A percentile compares a stretch with the other conserved stretches of the same genome.
phyloP scores from a whole-genome alignment of 441 rosid species.

The Biscutella laevigata region DNA sequence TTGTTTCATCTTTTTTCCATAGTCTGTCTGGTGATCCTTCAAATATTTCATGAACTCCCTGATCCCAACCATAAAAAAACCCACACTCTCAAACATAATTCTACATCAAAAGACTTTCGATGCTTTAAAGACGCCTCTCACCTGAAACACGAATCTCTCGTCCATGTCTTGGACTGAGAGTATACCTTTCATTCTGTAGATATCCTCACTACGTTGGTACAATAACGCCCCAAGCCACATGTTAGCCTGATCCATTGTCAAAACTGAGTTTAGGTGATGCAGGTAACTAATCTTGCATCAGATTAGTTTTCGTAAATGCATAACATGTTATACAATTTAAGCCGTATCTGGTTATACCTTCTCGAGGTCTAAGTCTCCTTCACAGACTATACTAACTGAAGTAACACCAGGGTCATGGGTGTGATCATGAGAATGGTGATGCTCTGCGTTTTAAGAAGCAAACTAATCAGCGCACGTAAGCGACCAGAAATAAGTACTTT shows the following conservation, averaged over 20 bases:
- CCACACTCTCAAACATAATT: no score
- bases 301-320: no score
- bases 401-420: conserved; percentile 91
- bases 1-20: conserved; percentile 62
- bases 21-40: conserved; percentile 90
- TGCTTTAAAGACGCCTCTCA: no score
- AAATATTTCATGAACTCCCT: conserved; percentile 90
- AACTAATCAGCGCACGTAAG: no score
- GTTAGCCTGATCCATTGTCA: conserved; percentile 55
- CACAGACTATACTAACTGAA: conserved; percentile 87
- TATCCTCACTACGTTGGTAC: conserved; percentile 75
- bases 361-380: conserved; percentile 90
- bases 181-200: conserved; percentile 91
- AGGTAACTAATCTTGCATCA: no score
- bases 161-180: conserved; percentile 73
- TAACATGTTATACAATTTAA: no score
- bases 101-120: no score
- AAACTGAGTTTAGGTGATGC: no score
- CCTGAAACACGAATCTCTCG: conserved; percentile 89
- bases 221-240: conserved; percentile 84
- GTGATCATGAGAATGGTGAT: conserved; percentile 79
- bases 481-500: no score
- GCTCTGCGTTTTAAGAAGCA: conserved; percentile 34
- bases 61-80: no score
- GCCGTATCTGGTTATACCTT: no score